Evolutionary conservation across 176 grass and related monocot genomes (phyloP), one percentile per base, ranked within the genome.

Genomic region (Lolium perenne): DNA sequence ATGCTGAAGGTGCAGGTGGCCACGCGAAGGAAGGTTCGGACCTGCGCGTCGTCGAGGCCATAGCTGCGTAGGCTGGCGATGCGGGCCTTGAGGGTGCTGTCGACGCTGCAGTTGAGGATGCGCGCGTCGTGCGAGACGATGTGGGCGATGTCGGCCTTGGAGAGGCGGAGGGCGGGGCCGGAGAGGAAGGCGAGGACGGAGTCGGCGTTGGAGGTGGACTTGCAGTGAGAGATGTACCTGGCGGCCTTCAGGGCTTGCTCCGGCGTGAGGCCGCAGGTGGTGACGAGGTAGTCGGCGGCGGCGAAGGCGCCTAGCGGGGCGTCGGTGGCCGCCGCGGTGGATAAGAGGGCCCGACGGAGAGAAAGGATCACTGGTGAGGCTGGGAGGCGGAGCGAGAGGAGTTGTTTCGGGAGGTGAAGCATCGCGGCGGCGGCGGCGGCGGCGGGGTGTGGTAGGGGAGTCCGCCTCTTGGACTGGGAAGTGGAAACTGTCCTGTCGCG

Each of bases 21-120:
- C 62, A 16, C 0, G 50, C 25, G 40, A 73, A 86, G 0, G 35
- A 91, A 80, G 21, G 13, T 35, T 38, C 35, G 7, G 47, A 90
- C 61, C 60, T 94, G 74, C 55, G 29, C 32, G 8, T 21, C 20
- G 17, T 87, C 87, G 78, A 92, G 82, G 25, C 93, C 93, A 40
- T 90, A 38, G 18, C 61, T 46, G 29, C 32, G 50, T 8, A 94
- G 47, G 15, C 20, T 21, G 25, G 72, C 51, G 55, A 93, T 0
- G 51, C 84, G 87, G 66, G 38, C 71, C 70, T 74, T 81, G 7
- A 95, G 91, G 62, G 81, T 93, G 7, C 71, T 88, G 11, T 93
- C 86, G 49, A 89, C 86, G 45, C 80, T 80, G 83, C 59, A 72
- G 88, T 61, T 77, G 73, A 95, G 81, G 78, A 89, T 18, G 49